These are phyloP conservation scores for Fusarium euwallaceae DNA, from an alignment of 2,329 filamentous ascomycete genomes.

Conservation along the genomic window DNA sequence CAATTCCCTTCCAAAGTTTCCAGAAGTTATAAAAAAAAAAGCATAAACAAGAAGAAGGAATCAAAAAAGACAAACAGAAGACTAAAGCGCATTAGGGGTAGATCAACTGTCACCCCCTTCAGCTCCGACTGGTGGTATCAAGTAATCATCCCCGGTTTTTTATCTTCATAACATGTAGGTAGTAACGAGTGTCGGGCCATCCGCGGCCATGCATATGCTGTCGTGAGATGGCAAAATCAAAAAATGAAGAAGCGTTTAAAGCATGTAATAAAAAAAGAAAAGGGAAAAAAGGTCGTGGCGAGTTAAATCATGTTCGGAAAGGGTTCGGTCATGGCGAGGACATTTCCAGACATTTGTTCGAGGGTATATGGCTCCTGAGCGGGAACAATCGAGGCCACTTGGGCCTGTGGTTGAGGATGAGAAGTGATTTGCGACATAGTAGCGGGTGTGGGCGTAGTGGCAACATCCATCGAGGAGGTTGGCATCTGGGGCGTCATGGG, in stretches of 20 bases:
- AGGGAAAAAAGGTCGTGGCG: constrained; percentile 25
- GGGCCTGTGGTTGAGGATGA: constrained; percentile 45
- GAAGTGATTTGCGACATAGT: constrained; percentile 47
- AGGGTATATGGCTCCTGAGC: constrained; percentile 37
- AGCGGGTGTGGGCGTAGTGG: constrained; percentile 45
- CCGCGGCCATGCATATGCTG: constrained; percentile 40
- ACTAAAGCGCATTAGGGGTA: constrained; percentile 28
- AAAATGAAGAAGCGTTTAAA: constrained; percentile 34
- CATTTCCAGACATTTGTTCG: constrained; percentile 41
- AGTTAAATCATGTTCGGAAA: constrained; percentile 49
- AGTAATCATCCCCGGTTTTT: constrained; percentile 40
- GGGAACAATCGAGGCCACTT: constrained; percentile 38
- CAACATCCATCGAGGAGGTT: constrained; percentile 38
- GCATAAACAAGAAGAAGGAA: constrained; percentile 31
- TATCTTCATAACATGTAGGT: constrained; percentile 41
- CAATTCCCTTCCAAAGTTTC: constrained; percentile 14
- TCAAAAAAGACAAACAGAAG: constrained; percentile 37
- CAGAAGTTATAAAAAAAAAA: neutral
- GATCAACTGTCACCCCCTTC: constrained; percentile 21
- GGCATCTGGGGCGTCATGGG: constrained; percentile 49
- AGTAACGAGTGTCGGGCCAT: constrained; percentile 43
- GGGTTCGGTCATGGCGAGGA: constrained; percentile 43
- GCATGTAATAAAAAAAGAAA: constrained; percentile 25
- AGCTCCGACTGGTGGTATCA: constrained; percentile 46
- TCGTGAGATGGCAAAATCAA: constrained; percentile 41